Base-by-base conservation (phyloP, 164 flowering plant species). In the Vitis cinerea region DNA sequence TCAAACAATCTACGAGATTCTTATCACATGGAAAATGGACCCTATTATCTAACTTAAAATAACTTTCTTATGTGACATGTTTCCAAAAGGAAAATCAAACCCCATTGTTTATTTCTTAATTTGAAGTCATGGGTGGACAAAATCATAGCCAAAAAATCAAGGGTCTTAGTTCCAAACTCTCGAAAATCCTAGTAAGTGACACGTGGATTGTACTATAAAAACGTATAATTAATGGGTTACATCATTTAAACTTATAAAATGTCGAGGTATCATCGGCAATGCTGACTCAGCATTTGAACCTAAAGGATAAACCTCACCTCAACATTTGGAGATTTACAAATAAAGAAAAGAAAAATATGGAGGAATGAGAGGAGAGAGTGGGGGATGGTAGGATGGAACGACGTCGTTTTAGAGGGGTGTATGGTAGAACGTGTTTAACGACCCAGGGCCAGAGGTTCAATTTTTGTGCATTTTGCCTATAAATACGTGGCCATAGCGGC, bases 401-500 rank as follows among this genome's bases (percentile, higher is more conserved):
- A 12, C 56, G 56, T n/a, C 56, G 56, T 53, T 53, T 53, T 9
- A 2, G 48, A 37, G 44, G 44, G 44, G 4, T 37, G 44, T 37
- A 37, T 4, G 44, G 44, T 37, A 37, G 44, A 37, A 37, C 44
- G 44, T 37, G 44, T 37, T 37, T 37, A 37, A 37, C 44, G 44
- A 37, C 5, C 44, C 44, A 37, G 4, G 44, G 44, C 27, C 27
- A 23, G 27, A 23, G 44, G 44, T 37, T 37, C 44, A 37, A 37
- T 37, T 37, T 37, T 37, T 12, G 17, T 4, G 27, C 53, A 10
- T 19, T 19, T 53, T 19, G 13, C 10, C 62, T 64, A 71, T 71
- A 71, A 71, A 56, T 71, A 61, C 59, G 74, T 56, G 68, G 54
- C 57, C 12, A 8, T 13, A 2, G 56, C 27, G n/a, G 50, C n/a